phyloP scores from a whole-genome alignment of 1,139 yeast species.

The Yamadazyma conglobata region DNA sequence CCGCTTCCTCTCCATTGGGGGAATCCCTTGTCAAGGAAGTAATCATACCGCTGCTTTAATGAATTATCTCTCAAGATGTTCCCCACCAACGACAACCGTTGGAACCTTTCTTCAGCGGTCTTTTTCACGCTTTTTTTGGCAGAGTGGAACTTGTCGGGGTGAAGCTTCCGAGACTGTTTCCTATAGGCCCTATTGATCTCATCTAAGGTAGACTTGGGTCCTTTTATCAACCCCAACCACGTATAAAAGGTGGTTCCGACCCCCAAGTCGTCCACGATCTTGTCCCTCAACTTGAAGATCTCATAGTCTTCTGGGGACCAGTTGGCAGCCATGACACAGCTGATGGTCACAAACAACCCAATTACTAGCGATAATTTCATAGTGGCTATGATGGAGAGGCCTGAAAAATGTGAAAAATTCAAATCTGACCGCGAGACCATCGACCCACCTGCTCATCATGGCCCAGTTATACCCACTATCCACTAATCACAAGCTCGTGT shows the following conservation, averaged over 20 bases:
- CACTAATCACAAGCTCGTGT: constrained; percentile 27
- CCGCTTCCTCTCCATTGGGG: constrained; percentile 69
- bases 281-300: constrained; percentile 71
- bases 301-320: constrained; percentile 69
- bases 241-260: constrained; percentile 62
- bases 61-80: constrained; percentile 63
- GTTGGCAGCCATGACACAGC: constrained; percentile 21
- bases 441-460: constrained; percentile 17
- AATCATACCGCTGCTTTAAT: constrained; percentile 76
- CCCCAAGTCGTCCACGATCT: constrained; percentile 63
- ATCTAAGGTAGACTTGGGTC: constrained; percentile 52
- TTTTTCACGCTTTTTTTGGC: constrained; percentile 39
- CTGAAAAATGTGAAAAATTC: too few relatives aligned
- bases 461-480: constrained; percentile 36
- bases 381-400: too few relatives aligned
- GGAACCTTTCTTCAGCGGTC: constrained; percentile 57
- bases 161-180: constrained; percentile 64
- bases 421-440: too few relatives aligned
- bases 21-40: constrained; percentile 78
- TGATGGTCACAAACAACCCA: constrained; percentile 14
- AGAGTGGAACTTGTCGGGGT: constrained; percentile 73
- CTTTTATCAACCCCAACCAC: constrained; percentile 52
- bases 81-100: constrained; percentile 71
- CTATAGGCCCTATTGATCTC: constrained; percentile 77
- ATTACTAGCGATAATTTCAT: constrained; percentile 8